Conservation (phyloP, 2,329 filamentous ascomycete species). For the Tolypocladium nubicola region DNA sequence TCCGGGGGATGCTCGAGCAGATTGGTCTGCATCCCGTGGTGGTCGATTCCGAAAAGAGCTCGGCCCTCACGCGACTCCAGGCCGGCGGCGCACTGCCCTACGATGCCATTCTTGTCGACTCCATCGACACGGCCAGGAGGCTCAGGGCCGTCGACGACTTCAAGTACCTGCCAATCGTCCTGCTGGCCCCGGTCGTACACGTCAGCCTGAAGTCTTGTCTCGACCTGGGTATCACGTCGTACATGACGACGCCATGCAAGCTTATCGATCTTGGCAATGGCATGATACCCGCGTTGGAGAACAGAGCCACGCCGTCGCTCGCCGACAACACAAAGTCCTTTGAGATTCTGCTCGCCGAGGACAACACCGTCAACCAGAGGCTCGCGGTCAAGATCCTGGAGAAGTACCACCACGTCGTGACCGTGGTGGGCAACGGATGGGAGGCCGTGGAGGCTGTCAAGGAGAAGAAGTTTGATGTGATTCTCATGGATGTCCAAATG, state of each 20-base stretch:
- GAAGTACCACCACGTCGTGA: conserved; percentile 89
- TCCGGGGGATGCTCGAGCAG: conserved; percentile 65
- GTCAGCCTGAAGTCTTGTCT: conserved; percentile 89
- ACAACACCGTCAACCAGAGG: conserved; percentile 95
- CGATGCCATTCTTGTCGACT: conserved; percentile 93
- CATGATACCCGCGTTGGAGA: conserved; percentile 90
- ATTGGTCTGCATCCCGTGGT: conserved; percentile 76
- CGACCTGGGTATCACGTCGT: conserved; percentile 94
- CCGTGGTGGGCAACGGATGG: conserved; percentile 87
- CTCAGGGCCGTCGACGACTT: conserved; percentile 85
- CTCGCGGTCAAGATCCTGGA: conserved; percentile 93
- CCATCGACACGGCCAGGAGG: conserved; percentile 78
- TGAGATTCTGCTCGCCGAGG: conserved; percentile 88
- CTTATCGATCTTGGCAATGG: conserved; percentile 92
- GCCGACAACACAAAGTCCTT: conserved; percentile 93
- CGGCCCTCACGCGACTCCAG: conserved; percentile 40
- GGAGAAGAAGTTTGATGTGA: conserved; percentile 86
- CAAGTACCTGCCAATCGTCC: conserved; percentile 94
- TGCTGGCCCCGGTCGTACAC: conserved; percentile 79
- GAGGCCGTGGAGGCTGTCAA: conserved; percentile 91
- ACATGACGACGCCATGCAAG: conserved; percentile 95
- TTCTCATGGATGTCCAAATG: conserved; percentile 99
- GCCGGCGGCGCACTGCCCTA: conserved; percentile 57
- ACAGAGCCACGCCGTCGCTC: conserved; percentile 79
- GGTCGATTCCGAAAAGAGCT: conserved; percentile 67